A percentile compares a stretch with the other conserved stretches of the same genome.
Evolutionary conservation across 164 flowering plant genomes (phyloP).

Genomic region (Santalum album): DNA sequence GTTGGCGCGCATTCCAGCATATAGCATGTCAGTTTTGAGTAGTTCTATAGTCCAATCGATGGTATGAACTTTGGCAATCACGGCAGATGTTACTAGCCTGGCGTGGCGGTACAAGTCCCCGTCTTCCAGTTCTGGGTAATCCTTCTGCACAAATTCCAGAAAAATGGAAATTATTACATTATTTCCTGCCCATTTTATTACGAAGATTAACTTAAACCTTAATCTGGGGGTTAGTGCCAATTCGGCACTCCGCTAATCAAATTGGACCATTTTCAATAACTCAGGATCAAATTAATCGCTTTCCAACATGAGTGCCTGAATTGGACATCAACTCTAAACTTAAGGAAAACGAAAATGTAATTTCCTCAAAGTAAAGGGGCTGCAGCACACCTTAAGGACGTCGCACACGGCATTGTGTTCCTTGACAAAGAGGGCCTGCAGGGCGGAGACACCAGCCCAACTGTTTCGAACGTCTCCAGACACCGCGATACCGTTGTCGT

Average conservation of each 20-base stretch:
- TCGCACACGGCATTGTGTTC: constrained; percentile 44
- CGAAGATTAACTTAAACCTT: not conserved
- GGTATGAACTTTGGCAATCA: constrained; percentile 39
- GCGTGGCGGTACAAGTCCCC: constrained; percentile 34
- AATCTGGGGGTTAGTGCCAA: too few relatives aligned
- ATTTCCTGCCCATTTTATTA: too few relatives aligned
- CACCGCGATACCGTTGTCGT: constrained; percentile 18
- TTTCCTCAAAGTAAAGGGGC: too few relatives aligned
- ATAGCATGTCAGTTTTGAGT: constrained; percentile 32
- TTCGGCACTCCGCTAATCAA: too few relatives aligned
- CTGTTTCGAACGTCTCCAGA: constrained; percentile 40
- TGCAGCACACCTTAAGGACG: constrained; percentile 32
- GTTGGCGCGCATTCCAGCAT: constrained; percentile 28
- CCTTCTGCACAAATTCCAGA: constrained; percentile 14
- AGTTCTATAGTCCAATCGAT: constrained; percentile 46
- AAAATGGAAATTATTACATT: not conserved
- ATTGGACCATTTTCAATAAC: too few relatives aligned
- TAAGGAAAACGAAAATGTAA: too few relatives aligned
- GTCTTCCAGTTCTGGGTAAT: constrained; percentile 21
- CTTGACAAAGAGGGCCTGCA: constrained; percentile 37
- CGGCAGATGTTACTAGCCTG: constrained; percentile 36
- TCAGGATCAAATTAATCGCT: too few relatives aligned
- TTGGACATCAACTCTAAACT: too few relatives aligned
- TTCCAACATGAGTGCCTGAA: too few relatives aligned
- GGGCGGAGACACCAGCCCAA: constrained; percentile 33